Evolutionary conservation across 148 eudicot species (phyloP).

Genomic region (Arctostaphylos glauca): DNA sequence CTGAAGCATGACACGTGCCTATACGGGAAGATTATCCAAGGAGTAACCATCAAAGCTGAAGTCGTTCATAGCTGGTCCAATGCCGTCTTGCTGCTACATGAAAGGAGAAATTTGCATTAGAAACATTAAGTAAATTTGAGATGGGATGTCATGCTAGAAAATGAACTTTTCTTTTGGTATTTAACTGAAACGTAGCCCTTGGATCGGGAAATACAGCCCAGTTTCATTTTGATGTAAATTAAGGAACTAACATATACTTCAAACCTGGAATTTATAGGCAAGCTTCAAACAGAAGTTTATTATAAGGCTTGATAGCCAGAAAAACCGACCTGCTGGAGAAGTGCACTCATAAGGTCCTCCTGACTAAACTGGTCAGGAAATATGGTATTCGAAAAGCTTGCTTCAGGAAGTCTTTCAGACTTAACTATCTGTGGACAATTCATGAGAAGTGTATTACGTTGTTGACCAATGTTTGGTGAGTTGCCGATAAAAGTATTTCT

Average conservation of each 20-base stretch:
- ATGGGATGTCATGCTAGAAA: neutral
- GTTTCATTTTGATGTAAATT: constrained; percentile 3
- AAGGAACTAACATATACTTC: neutral
- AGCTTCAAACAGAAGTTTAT: neutral
- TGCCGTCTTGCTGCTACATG: constrained; percentile 60
- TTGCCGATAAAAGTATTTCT: constrained; percentile 32
- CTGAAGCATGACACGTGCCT: constrained; percentile 6
- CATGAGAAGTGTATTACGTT: constrained; percentile 28
- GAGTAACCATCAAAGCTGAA: constrained; percentile 61
- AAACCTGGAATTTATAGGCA: neutral
- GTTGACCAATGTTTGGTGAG: constrained; percentile 32
- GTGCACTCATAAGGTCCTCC: constrained; percentile 77
- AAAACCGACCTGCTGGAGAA: constrained; percentile 67
- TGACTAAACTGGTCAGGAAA: constrained; percentile 54
- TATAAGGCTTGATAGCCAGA: constrained; percentile 1
- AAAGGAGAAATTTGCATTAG: neutral
- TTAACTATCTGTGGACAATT: constrained; percentile 49
- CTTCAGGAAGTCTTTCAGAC: constrained; percentile 57
- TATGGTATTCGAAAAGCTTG: constrained; percentile 39
- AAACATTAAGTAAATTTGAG: neutral
- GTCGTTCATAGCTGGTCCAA: constrained; percentile 45
- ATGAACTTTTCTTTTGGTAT: neutral
- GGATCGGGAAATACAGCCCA: neutral
- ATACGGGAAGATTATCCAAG: constrained; percentile 59
- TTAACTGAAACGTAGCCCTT: neutral